These are phyloP conservation scores for Cutaneotrichosporon mucoides DNA, from an alignment of 1,284 basidiomycete genomes.

Conservation along the genomic window DNA sequence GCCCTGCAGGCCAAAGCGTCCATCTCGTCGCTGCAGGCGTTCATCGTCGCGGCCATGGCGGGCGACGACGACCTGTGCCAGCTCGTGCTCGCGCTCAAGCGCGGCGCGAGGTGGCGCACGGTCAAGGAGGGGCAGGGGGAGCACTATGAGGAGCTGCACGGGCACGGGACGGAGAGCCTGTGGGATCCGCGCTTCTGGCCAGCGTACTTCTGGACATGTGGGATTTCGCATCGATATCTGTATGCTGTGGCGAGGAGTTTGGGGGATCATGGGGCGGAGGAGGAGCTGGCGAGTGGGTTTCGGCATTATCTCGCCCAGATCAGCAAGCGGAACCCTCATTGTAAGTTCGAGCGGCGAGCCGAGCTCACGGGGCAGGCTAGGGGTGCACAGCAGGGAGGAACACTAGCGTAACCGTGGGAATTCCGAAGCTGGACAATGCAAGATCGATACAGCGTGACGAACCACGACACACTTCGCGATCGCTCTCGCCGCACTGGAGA, in stretches of 20 bases:
- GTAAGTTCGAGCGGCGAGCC: background rate
- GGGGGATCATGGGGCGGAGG: background rate
- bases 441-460: too few species aligned
- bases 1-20: background rate
- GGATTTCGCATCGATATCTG: background rate
- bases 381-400: too few species aligned
- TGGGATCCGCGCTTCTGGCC: slow-evolving; percentile 1
- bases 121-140: background rate
- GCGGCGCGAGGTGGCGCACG: background rate
- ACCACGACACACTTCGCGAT: too few species aligned
- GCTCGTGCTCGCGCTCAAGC: background rate
- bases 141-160: background rate
- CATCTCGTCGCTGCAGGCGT: background rate
- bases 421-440: too few species aligned
- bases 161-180: background rate
- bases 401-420: too few species aligned
- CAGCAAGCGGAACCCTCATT: background rate
- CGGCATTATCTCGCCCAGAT: background rate
- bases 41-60: background rate
- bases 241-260: background rate
- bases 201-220: background rate
- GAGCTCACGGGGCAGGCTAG: background rate
- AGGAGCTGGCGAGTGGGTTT: background rate
- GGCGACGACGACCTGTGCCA: background rate
- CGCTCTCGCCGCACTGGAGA: too few species aligned